Base-by-base conservation (phyloP, 306 rosid genomes). In the Sphenostylis stenocarpa region DNA sequence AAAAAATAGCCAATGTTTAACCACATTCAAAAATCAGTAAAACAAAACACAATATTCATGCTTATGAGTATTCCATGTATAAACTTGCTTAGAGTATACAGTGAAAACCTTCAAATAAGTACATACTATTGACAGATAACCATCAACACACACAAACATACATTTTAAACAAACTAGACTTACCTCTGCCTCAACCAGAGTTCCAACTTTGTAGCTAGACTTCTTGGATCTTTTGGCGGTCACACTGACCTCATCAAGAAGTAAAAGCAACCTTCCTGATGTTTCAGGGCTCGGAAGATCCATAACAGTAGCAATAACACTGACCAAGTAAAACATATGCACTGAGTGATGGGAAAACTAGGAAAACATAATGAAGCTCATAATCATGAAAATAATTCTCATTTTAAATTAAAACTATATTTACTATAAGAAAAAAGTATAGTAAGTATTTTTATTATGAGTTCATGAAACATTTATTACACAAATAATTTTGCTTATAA, bases 141-240 rank as follows among this genome's bases (percentile, higher is more conserved):
- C n/a, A n/a, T n/a, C n/a, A n/a, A n/a, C n/a, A 60, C 34, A 69
- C 58, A 53, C n/a, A 28, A 11, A 33, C 3, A 20, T 21, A 45
- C 6, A 48, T 14, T n/a, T 57, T 39, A 79, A 47, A 69, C 23
- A 67, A 36, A 63, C 57, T 55, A 69, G 62, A 41, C 77, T 65
- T 86, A 94, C 98, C 97, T 95, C 99, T 14, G 97, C 99, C 74
- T 92, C 91, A 86, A 95, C 96, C 70, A 90, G 70, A 79, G 92
- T 88, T 73, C 99, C 99, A 83, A 92, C 89, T 64, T 84, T 81
- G 80, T 86, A 85, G 83, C 83, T 81, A 75, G 88, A 87, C 75
- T 85, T 90, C 79, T 89, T 95, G 64, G 85, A 81, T 82, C 96
- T 85, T 86, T 90, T 95, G 70, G 93, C 79, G 64, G 90, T 86